Conservation (phyloP, 2,329 filamentous ascomycete species). For the Fusarium nanum region DNA sequence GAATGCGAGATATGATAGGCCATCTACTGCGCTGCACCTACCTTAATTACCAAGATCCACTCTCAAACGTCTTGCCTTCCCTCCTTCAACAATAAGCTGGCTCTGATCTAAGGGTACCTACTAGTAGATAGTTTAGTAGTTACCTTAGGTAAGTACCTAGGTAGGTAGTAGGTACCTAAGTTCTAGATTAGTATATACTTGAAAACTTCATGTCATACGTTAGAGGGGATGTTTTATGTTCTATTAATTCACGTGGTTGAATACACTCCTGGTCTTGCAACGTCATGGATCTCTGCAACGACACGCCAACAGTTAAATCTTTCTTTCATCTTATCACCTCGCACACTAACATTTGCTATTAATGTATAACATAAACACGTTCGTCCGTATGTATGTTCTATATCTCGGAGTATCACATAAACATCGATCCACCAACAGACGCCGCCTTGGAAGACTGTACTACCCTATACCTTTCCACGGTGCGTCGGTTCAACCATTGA, state of each 20-base stretch:
- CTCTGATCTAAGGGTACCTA: neutral
- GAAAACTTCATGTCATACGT: neutral
- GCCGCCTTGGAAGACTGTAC: neutral
- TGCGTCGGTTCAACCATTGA: neutral
- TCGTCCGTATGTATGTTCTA: neutral
- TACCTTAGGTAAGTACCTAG: too few species aligned
- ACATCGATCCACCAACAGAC: neutral
- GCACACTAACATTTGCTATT: neutral
- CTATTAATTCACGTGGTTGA: neutral
- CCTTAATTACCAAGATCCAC: conserved; percentile 6
- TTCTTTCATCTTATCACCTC: neutral
- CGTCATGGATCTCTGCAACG: neutral
- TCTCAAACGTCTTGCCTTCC: conserved; percentile 4
- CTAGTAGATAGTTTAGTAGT: too few species aligned
- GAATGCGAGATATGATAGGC: conserved; percentile 17
- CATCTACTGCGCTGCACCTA: neutral
- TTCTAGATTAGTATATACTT: neutral
- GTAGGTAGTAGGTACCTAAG: too few species aligned
- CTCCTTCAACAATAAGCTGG: too few species aligned
- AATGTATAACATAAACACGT: neutral
- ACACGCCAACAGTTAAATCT: neutral
- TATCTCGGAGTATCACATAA: neutral
- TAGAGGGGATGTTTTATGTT: neutral
- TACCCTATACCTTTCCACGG: neutral
- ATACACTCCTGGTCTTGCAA: neutral